A percentile compares a stretch with the other conserved stretches of the same genome.
Conservation (phyloP, 179 eudicot species). For the Silene vulgaris region DNA sequence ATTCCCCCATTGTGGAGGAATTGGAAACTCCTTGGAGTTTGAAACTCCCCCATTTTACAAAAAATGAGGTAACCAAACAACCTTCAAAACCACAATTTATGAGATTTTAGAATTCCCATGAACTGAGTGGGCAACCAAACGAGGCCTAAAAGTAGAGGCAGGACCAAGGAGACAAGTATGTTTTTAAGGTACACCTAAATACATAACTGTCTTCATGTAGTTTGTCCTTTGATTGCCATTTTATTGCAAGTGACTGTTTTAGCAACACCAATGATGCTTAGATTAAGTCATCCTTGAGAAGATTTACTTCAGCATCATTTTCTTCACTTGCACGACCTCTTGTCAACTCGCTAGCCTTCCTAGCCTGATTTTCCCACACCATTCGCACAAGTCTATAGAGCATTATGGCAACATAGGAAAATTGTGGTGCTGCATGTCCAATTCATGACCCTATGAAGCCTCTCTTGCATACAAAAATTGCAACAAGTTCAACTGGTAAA, state of each 20-base stretch:
- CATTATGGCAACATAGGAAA: conserved; percentile 16
- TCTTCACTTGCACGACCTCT: background rate
- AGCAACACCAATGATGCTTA: background rate
- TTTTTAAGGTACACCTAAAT: conserved; percentile 8
- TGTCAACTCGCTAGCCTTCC: conserved; percentile 20
- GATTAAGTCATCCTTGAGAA: conserved; percentile 6
- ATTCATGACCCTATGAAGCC: conserved; percentile 21
- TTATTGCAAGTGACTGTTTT: background rate
- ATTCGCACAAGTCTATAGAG: conserved; percentile 13
- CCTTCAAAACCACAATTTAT: too few species aligned
- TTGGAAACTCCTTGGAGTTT: too few species aligned
- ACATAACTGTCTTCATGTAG: background rate
- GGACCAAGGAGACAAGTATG: background rate
- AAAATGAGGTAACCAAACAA: too few species aligned
- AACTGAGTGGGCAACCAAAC: too few species aligned
- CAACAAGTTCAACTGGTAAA: conserved; percentile 18
- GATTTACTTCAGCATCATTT: conserved; percentile 17
- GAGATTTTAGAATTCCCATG: too few species aligned
- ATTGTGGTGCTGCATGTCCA: conserved; percentile 22
- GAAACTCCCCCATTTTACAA: too few species aligned
- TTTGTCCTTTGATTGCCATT: background rate
- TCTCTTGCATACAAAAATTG: conserved; percentile 6
- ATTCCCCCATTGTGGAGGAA: too few species aligned
- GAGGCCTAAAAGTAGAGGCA: background rate
- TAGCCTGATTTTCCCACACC: conserved; percentile 21